Evolutionary conservation across 2,329 filamentous ascomycete species (phyloP), one percentile per base, ranked within the genome.

Genomic region (Piedraia hortae): DNA sequence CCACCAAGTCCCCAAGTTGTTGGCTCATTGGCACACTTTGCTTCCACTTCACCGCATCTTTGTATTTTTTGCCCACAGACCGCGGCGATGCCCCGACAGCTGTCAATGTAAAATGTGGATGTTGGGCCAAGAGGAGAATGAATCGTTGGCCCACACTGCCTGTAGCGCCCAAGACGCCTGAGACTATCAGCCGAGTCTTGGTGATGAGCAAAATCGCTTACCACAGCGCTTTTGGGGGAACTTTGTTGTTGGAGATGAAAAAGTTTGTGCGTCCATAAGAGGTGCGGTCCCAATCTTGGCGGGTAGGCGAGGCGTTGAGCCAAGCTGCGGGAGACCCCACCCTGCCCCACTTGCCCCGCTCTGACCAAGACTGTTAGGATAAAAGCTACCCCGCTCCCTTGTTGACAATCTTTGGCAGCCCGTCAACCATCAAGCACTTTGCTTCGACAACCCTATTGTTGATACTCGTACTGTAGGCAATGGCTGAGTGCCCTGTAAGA

Each of bases 71-170:
- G 40, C 80, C 80, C 4, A 75, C 77, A 6, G 78, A 90, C 27
- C 75, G 64, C 27, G 74, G 64, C 10, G 78, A 90, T 16, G 85
- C 85, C 31, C 85, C 85, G 21, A 93, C 63, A 27, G 78, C 78
- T 32, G 85, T 71, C 26, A 93, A 66, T 31, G 65, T 64, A 38
- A 93, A 73, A 46, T 72, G 62, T 9, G 82, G 80, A 50, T 93
- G 82, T 24, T 77, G 60, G 19, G 74, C 68, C 30, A 93, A 69
- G 23, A 93, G 63, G 15, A 91, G 67, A 43, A 93, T 85, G 47
- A 93, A 93, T 39, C 85, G 68, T 50, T 90, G 78, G 36, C 82
- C 82, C 8, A 93, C 82, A 16, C 78, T 88, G 41, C 85, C 85
- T 14, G 82, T 93, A 48, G 71, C 75, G 36, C 82, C 80, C 25